Evolutionary conservation across 2,329 filamentous ascomycete species (phyloP).

Genomic region (Hypomyces rosellus): DNA sequence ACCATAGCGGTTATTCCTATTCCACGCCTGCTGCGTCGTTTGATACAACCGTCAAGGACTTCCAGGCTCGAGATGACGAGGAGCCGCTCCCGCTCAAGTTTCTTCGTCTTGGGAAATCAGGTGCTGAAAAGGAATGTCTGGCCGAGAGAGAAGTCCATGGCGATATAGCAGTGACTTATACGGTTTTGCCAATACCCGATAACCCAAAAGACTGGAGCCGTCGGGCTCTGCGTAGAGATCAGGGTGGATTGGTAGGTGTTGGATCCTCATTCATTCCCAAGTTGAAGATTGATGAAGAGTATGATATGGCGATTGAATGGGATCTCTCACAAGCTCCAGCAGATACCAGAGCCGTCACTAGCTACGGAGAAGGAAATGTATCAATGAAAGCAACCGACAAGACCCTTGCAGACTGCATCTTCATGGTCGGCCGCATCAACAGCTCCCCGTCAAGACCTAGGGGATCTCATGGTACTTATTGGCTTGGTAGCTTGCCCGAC

Average conservation of each 20-base stretch:
- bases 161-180: not conserved
- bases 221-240: not conserved
- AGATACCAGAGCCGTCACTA: not conserved
- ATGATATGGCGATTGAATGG: conserved; percentile 1
- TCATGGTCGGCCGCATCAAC: not conserved
- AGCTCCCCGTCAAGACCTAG: not conserved
- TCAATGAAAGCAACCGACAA: not conserved
- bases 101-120: too few species aligned
- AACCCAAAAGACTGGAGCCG: not conserved
- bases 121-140: too few species aligned
- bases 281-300: not conserved
- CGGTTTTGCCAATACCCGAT: not conserved
- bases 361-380: not conserved
- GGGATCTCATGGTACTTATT: not conserved
- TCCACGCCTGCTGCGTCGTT: too few species aligned
- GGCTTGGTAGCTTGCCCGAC: not conserved
- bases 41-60: too few species aligned
- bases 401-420: not conserved
- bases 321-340: not conserved
- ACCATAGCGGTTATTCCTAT: too few species aligned
- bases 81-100: too few species aligned
- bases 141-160: not conserved
- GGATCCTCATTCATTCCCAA: not conserved
- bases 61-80: too few species aligned
- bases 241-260: not conserved